Percentiles rank a stretch among this genome's conserved stretches.
These are phyloP conservation scores for Thermomucor indicae-seudaticae DNA, from an alignment of 371 early-diverging fungal genomes.

Conservation along the genomic window DNA sequence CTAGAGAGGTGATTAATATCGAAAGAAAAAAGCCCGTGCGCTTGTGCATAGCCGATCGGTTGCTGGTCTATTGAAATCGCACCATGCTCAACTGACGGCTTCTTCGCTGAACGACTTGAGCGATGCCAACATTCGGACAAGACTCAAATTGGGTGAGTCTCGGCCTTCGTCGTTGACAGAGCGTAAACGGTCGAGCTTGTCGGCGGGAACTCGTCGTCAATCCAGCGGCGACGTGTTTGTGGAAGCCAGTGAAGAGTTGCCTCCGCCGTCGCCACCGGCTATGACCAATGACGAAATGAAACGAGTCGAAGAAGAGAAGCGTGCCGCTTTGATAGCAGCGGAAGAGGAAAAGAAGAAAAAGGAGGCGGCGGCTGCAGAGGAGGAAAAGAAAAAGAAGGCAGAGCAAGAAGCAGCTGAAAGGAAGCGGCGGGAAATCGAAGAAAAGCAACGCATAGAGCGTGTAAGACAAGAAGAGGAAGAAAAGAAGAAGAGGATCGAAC, in stretches of 20 bases:
- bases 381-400: background rate
- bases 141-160: constrained; percentile 35
- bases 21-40: background rate
- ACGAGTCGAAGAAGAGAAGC: constrained; percentile 2
- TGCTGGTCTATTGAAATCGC: constrained; percentile 50
- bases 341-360: constrained; percentile 2
- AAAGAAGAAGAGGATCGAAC: background rate
- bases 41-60: constrained; percentile 67
- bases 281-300: constrained; percentile 6
- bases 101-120: constrained; percentile 38
- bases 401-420: background rate
- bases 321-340: background rate
- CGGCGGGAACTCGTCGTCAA: constrained; percentile 20
- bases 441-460: background rate
- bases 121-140: constrained; percentile 32
- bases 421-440: background rate
- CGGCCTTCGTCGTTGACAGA: constrained; percentile 29
- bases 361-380: background rate
- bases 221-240: constrained; percentile 10
- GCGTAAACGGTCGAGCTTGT: constrained; percentile 24
- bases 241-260: constrained; percentile 24
- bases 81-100: constrained; percentile 49
- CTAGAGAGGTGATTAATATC: too few relatives aligned
- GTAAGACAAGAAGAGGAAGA: background rate
- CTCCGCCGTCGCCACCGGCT: constrained; percentile 11